Evolutionary conservation across 2,329 filamentous ascomycete genomes (phyloP), one percentile per base, ranked within the genome.

Genomic region (Pseudofabraea citricarpa): DNA sequence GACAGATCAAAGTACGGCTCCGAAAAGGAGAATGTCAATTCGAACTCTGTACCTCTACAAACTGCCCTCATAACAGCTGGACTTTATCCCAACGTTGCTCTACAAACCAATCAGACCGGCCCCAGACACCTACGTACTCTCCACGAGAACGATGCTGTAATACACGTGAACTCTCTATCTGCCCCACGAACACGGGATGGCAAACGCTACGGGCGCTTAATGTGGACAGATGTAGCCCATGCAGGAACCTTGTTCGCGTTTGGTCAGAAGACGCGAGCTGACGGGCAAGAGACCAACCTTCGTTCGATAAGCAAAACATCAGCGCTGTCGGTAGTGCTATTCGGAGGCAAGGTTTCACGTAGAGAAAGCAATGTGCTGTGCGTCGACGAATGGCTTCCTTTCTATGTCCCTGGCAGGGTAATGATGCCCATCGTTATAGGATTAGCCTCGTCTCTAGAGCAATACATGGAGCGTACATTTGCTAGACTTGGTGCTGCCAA

Each of bases 21-120:
- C 21, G 31, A 48, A 2, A 41, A 44, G 4, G 52, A 73, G 23
- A 76, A 77, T 44, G 50, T 57, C 21, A 71, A 75, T 52, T 70
- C 72, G 3, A 44, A 60, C 24, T 68, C 67, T 29, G 44, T 58
- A 1, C 54, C 61, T 1, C 59, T 77, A 20, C 61, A 76, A 42
- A 73, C 71, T 45, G 65, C 68, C 12, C 57, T 77, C n/a, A 49
- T 68, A 4, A 47, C 70, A 10, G 66, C 70, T 15, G 69, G 70
- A 9, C 52, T 67, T 18, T 64, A 68, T 43, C 69, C 70, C 3
- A 73, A 74, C 40, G 36, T 75, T 20, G 71, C 64, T 20, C 15
- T 43, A 21, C 40, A 26, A 23, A 29, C 16, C 23, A 22, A 22
- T 6, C 10, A n/a, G 7, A 37, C 21, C 12, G 1, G 9, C 10